phyloP scores from a whole-genome alignment of 2,329 filamentous ascomycete genomes.

The Pestalotiopsis sp. region DNA sequence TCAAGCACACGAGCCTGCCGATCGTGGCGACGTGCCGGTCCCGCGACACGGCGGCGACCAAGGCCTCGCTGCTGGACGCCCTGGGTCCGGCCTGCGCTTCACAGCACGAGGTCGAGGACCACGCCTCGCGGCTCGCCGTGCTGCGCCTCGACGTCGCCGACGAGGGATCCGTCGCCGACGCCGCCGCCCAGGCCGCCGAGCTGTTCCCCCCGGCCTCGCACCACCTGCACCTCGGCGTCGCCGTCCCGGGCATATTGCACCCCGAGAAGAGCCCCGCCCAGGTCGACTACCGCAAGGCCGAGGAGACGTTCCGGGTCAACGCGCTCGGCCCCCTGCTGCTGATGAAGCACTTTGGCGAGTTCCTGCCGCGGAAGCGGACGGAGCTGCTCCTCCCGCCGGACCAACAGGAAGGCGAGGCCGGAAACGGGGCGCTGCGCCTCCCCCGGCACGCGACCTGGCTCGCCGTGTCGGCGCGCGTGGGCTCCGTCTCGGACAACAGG shows the following conservation, averaged over 20 bases:
- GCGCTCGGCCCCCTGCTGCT: slow-evolving; percentile 73
- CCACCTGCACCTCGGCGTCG: slow-evolving; percentile 70
- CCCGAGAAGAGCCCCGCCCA: slow-evolving; percentile 72
- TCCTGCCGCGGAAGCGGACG: slow-evolving; percentile 64
- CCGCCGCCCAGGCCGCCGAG: slow-evolving; percentile 49
- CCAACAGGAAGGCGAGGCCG: neutral
- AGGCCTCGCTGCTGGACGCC: slow-evolving; percentile 30
- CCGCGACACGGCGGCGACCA: slow-evolving; percentile 34
- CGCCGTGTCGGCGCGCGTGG: slow-evolving; percentile 79
- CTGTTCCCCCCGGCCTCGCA: slow-evolving; percentile 53
- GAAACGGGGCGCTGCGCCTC: slow-evolving; percentile 32
- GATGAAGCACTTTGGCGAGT: slow-evolving; percentile 72
- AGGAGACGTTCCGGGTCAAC: slow-evolving; percentile 75
- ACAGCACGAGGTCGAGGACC: neutral
- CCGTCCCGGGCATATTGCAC: slow-evolving; percentile 70
- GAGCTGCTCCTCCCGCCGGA: slow-evolving; percentile 26
- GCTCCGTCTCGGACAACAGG: slow-evolving; percentile 70
- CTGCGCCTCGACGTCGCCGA: slow-evolving; percentile 52
- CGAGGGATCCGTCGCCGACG: slow-evolving; percentile 62
- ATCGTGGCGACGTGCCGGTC: slow-evolving; percentile 47
- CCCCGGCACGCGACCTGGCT: slow-evolving; percentile 63
- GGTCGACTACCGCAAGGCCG: slow-evolving; percentile 60
- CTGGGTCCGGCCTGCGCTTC: slow-evolving; percentile 13
- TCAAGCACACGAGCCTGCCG: slow-evolving; percentile 47
- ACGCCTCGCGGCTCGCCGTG: slow-evolving; percentile 22